These are phyloP conservation scores for Penicillium corylophilum DNA, from an alignment of 2,329 filamentous ascomycete species.

Conservation along the genomic window DNA sequence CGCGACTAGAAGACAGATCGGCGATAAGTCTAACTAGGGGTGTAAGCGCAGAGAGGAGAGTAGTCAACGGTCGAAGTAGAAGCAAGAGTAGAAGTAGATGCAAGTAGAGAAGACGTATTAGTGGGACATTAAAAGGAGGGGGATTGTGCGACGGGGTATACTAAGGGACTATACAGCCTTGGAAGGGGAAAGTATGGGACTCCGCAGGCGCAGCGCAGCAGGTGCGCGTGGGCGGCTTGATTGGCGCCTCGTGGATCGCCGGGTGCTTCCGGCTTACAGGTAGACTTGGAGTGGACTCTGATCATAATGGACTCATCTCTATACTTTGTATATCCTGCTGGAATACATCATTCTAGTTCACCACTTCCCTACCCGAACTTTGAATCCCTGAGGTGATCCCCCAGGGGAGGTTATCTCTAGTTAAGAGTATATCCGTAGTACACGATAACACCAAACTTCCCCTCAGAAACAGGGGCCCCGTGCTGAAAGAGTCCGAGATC, in stretches of 20 bases:
- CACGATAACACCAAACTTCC: neutral
- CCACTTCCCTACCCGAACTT: neutral
- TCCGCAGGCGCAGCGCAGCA: slow-evolving; percentile 15
- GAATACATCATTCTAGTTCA: too few species aligned
- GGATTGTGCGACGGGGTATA: neutral
- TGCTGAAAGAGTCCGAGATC: slow-evolving; percentile 11
- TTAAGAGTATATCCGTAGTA: too few species aligned
- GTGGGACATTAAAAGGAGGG: neutral
- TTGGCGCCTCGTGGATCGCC: slow-evolving; percentile 23
- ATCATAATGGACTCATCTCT: neutral
- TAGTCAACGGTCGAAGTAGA: too few species aligned
- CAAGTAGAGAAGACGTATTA: neutral
- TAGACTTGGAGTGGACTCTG: too few species aligned
- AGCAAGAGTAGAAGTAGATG: neutral
- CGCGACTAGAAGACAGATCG: slow-evolving; percentile 11
- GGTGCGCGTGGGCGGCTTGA: slow-evolving; percentile 23
- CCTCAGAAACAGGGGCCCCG: neutral
- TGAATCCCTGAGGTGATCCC: slow-evolving; percentile 3
- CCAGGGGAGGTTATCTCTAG: too few species aligned
- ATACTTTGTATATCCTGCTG: neutral
- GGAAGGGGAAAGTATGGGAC: slow-evolving; percentile 19
- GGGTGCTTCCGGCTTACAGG: slow-evolving; percentile 21
- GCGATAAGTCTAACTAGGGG: neutral
- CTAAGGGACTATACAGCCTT: slow-evolving; percentile 10
- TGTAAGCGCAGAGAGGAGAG: too few species aligned